A percentile compares a stretch with the other conserved stretches of the same genome.
Evolutionary conservation across 2,329 filamentous ascomycete species (phyloP).

Genomic region (Trichophyton verrucosum): DNA sequence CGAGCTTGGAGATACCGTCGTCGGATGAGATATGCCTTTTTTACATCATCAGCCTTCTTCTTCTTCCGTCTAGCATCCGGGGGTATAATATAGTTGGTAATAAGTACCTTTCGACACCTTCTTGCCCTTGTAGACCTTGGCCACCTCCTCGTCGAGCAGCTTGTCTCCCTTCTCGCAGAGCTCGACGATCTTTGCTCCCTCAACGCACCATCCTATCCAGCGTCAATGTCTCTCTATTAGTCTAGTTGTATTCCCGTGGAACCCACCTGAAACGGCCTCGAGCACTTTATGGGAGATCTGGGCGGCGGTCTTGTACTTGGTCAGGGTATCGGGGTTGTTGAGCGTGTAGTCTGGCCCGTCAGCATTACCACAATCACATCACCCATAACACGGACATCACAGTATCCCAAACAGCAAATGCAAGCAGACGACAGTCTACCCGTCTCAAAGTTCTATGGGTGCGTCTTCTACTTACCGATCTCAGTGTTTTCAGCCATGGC

Average conservation of each 20-base stretch:
- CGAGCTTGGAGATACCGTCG: slow-evolving; percentile 84
- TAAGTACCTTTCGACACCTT: slow-evolving; percentile 74
- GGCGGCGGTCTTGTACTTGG: slow-evolving; percentile 97
- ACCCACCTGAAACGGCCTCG: slow-evolving; percentile 58
- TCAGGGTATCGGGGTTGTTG: slow-evolving; percentile 85
- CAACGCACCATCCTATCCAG: slow-evolving; percentile 51
- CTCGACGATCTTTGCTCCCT: slow-evolving; percentile 83
- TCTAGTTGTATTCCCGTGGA: no score
- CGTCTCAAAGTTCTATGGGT: no score
- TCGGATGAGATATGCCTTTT: slow-evolving; percentile 78
- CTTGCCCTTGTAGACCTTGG: slow-evolving; percentile 97
- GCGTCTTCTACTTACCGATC: slow-evolving; percentile 12
- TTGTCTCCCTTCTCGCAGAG: slow-evolving; percentile 94
- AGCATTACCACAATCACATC: not conserved
- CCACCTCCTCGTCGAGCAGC: slow-evolving; percentile 81
- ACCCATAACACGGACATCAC: not conserved
- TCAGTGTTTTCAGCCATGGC: slow-evolving; percentile 15
- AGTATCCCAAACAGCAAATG: no score
- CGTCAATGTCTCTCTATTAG: no score
- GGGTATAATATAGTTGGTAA: no score
- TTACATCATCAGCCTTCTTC: not conserved
- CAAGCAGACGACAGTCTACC: no score
- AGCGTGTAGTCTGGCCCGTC: slow-evolving; percentile 61
- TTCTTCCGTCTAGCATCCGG: not conserved
- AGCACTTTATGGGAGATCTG: slow-evolving; percentile 93